Base-by-base conservation (phyloP, 2,329 filamentous ascomycete genomes). In the Parastagonospora nodorum region DNA sequence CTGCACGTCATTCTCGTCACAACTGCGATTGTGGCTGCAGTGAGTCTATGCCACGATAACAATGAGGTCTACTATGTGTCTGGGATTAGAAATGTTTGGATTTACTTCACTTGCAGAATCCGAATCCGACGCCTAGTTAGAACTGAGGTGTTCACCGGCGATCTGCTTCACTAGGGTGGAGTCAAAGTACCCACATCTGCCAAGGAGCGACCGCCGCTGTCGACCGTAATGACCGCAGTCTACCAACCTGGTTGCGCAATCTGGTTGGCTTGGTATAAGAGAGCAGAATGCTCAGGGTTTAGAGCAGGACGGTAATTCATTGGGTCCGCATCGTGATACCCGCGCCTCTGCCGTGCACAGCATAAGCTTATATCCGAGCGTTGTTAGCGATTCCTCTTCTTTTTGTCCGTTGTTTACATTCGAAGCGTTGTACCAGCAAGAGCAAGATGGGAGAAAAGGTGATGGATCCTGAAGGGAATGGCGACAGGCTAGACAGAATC, bases 401-500 rank as follows among this genome's bases (percentile, higher is more conserved):
- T 12, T 27, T 8, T 16, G 6, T 39, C 19, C 19, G 3, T 24
- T 5, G 5, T 24, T 5, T 24, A 24, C 19, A 24, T 24, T 12
- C 33, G 16, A n/a, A 36, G 33, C 33, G n/a, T 15, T 36, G 8
- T 36, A 7, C 5, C 9, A 15, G 33, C 14, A 15, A 39, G 4
- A 40, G 4, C 10, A 42, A 30, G 39, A 27, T n/a, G 8, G n/a
- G 8, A n/a, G 24, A 24, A 16, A 39, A 16, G 28, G 5, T 30
- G 4, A 14, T 24, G n/a, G 44, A 43, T 16, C 19, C 36, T 8
- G 41, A 45, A 19, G 32, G 24, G 11, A 45, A 46, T 5, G 39
- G 19, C 19, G 19, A 24, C 5, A 24, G 30, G 35, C 24, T 62
- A 8, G 53, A 53, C 30, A 63, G 51, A 39, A 50, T 52, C 15